Conservation (phyloP, 768 basidiomycete genomes). For the Lactifluus pinguis region DNA sequence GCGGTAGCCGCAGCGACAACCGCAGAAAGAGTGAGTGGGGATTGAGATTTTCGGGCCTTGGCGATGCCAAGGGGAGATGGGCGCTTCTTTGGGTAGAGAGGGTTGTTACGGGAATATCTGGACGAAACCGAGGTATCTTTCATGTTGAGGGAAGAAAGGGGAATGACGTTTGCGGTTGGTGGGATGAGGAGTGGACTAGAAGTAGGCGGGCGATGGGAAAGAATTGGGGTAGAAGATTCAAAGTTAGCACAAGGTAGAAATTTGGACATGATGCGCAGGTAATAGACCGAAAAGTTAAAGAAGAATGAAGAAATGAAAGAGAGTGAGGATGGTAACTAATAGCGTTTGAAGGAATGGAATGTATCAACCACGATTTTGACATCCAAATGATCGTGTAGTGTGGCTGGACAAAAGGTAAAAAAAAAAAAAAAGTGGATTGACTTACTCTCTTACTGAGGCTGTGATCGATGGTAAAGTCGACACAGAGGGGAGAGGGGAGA, state of each 20-base stretch:
- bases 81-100: constrained; percentile 76
- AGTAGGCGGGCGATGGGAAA: constrained; percentile 18
- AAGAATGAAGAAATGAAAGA: not conserved
- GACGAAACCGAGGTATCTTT: constrained; percentile 64
- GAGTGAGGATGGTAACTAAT: not conserved
- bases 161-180: constrained; percentile 34
- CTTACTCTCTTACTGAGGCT: not conserved
- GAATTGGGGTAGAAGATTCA: constrained; percentile 10
- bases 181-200: constrained; percentile 25
- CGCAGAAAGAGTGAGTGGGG: constrained; percentile 37
- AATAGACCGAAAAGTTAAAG: not conserved
- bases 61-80: constrained; percentile 74
- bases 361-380: not conserved
- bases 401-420: not conserved
- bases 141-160: constrained; percentile 43
- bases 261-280: not conserved
- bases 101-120: constrained; percentile 51
- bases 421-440: constrained; percentile 28
- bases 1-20: constrained; percentile 30
- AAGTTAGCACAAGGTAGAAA: constrained; percentile 12
- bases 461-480: constrained; percentile 14
- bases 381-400: constrained; percentile 4
- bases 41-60: constrained; percentile 46
- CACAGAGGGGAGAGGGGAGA: not conserved
- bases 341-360: not conserved